Conservation (phyloP, 2,329 filamentous ascomycete genomes). For the Colletotrichum sp. region DNA sequence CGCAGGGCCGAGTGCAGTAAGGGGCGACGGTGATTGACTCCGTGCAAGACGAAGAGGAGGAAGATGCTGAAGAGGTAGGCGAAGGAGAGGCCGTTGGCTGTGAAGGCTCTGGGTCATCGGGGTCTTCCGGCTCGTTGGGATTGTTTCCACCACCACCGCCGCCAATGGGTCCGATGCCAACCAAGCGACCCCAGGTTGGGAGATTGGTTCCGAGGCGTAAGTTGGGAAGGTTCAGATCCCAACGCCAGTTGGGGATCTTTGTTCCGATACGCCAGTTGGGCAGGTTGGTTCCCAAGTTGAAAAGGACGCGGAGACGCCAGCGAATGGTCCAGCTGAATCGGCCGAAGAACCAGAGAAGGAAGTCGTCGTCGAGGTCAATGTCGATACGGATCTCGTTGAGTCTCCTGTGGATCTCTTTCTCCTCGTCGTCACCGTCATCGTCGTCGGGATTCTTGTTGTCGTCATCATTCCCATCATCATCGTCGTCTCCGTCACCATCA, state of each 20-base stretch:
- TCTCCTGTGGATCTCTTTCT: neutral
- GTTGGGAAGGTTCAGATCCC: neutral
- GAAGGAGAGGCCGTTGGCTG: neutral
- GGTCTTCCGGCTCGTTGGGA: neutral
- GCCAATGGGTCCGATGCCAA: neutral
- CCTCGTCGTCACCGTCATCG: neutral
- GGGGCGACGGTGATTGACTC: slow-evolving; percentile 12
- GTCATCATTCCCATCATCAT: neutral
- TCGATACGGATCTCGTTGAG: neutral
- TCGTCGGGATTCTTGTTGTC: neutral
- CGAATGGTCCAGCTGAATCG: neutral
- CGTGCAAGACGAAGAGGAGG: slow-evolving; percentile 11
- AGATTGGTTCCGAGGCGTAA: neutral
- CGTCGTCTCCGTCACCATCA: neutral
- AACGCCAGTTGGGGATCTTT: neutral
- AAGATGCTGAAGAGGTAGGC: neutral
- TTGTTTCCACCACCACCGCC: neutral
- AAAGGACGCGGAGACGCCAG: neutral
- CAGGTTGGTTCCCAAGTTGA: neutral
- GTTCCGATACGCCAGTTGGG: neutral
- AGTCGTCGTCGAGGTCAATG: neutral
- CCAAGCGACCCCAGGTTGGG: neutral
- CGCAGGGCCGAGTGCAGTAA: slow-evolving; percentile 19
- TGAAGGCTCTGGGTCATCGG: slow-evolving; percentile 1
- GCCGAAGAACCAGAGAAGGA: neutral